Evolutionary conservation across 2,329 filamentous ascomycete species (phyloP).

Genomic region (Xylariaceae sp.): DNA sequence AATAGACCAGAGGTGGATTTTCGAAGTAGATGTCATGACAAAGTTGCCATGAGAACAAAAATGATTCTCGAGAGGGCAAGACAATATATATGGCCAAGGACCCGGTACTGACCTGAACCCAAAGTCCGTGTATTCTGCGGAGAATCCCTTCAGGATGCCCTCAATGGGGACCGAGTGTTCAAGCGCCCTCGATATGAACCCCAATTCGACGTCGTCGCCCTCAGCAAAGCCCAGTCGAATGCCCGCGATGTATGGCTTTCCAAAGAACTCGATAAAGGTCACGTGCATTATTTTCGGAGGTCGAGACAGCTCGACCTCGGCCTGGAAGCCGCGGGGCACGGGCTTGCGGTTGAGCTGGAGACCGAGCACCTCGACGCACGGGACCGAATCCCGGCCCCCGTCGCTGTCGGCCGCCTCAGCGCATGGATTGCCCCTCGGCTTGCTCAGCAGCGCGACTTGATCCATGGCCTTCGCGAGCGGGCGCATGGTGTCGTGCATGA

Average conservation of each 20-base stretch:
- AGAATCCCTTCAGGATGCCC: constrained; percentile 14
- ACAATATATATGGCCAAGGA: too few species aligned
- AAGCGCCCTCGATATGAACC: constrained; percentile 10
- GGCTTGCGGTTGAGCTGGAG: constrained; percentile 4
- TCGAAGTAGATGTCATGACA: too few species aligned
- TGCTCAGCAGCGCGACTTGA: constrained; percentile 8
- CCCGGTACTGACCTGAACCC: constrained; percentile 9
- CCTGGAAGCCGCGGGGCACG: constrained; percentile 8
- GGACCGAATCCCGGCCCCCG: constrained; percentile 5
- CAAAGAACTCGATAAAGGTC: constrained; percentile 17
- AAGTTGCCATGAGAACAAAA: too few species aligned
- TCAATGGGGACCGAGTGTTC: constrained; percentile 12
- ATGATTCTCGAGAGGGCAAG: too few species aligned
- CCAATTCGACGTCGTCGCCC: constrained; percentile 12
- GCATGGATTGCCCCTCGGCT: constrained; percentile 8
- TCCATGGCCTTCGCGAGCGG: constrained; percentile 13
- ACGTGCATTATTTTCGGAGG: constrained; percentile 11
- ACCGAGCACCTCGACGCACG: constrained; percentile 8
- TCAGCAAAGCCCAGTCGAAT: constrained; percentile 12
- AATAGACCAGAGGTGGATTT: too few species aligned
- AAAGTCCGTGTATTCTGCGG: constrained; percentile 12
- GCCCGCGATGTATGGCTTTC: constrained; percentile 13
- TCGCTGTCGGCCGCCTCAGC: constrained; percentile 3
- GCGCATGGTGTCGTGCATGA: constrained; percentile 16
- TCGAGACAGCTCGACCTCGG: constrained; percentile 10